phyloP scores from a whole-genome alignment of 495 filamentous ascomycete species.

The Trichoderma asperelloides region DNA sequence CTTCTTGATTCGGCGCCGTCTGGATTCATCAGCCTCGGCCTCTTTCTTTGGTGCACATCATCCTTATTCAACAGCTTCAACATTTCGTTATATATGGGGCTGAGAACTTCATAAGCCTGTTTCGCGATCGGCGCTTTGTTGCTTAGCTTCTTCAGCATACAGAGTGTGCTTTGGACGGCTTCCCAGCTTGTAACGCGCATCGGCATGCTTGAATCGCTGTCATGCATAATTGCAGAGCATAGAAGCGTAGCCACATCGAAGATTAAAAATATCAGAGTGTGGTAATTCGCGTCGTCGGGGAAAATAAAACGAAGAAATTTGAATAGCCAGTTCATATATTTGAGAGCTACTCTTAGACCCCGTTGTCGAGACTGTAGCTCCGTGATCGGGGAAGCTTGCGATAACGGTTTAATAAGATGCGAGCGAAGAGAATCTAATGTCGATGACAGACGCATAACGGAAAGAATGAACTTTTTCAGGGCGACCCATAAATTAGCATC shows the following conservation, averaged over 20 bases:
- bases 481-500: no score
- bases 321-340: not conserved
- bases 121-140: not conserved
- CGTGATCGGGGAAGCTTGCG: not conserved
- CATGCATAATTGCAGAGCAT: not conserved
- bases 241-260: not conserved
- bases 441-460: not conserved
- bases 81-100: not conserved
- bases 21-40: not conserved
- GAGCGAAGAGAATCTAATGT: not conserved
- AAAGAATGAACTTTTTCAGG: not conserved
- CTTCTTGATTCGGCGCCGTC: not conserved
- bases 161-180: not conserved
- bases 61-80: not conserved
- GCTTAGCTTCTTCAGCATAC: not conserved
- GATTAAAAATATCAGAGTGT: not conserved
- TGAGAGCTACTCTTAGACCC: not conserved
- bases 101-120: not conserved
- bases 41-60: not conserved
- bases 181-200: not conserved
- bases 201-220: not conserved
- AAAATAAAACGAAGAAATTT: not conserved
- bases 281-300: not conserved
- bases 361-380: not conserved
- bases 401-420: not conserved